A percentile compares a stretch with the other conserved stretches of the same genome.
Evolutionary conservation across 2,329 filamentous ascomycete species (phyloP).

Genomic region (Phialophora tarda): DNA sequence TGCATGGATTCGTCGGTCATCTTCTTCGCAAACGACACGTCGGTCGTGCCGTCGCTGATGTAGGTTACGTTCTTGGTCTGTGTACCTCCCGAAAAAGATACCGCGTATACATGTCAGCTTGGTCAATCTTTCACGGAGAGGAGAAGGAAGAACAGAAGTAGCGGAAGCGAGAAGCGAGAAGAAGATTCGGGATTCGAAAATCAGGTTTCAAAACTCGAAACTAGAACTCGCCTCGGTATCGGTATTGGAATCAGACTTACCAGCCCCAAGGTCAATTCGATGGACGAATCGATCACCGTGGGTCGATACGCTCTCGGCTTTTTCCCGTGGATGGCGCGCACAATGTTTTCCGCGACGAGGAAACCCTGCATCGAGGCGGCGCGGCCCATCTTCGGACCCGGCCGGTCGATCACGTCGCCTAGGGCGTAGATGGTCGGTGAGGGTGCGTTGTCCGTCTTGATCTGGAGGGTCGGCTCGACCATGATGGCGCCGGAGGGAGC

Average conservation of each 20-base stretch:
- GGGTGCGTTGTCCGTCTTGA: conserved; percentile 58
- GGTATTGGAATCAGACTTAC: conserved; percentile 18
- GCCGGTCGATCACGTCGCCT: conserved; percentile 66
- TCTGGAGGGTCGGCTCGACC: conserved; percentile 63
- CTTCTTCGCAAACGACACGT: conserved; percentile 22
- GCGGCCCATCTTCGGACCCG: conserved; percentile 60
- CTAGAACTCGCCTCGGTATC: neutral
- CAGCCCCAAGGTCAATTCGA: conserved; percentile 61
- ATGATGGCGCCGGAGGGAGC: conserved; percentile 58
- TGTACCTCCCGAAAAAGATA: too few species aligned
- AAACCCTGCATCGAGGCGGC: conserved; percentile 61
- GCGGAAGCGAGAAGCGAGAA: neutral
- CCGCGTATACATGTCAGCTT: too few species aligned
- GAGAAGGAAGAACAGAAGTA: neutral
- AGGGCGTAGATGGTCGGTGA: conserved; percentile 63
- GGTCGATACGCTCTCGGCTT: conserved; percentile 51
- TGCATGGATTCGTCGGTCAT: conserved; percentile 55
- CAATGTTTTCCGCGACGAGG: conserved; percentile 61
- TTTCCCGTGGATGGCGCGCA: conserved; percentile 53
- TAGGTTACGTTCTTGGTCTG: conserved; percentile 30
- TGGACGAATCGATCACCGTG: conserved; percentile 57
- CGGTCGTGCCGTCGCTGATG: conserved; percentile 26
- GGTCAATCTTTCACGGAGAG: too few species aligned
- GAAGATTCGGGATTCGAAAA: neutral
- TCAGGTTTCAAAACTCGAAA: too few species aligned